Evolutionary conservation across 139 green algal genomes (phyloP), one percentile per base, ranked within the genome.

Genomic region (Monoraphidium neglectum): DNA sequence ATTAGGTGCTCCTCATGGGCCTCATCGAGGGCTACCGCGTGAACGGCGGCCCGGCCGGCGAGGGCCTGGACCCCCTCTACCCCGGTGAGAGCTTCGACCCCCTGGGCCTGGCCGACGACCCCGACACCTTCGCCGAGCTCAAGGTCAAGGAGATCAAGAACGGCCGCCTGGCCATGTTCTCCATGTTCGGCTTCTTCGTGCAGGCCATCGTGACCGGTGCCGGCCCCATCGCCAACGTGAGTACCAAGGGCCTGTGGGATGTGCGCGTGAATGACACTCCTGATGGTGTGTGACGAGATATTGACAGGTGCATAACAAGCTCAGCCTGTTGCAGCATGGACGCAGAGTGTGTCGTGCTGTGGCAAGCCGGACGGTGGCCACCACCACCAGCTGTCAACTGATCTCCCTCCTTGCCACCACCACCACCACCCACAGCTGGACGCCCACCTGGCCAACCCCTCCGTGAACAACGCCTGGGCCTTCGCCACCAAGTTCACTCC

Each of bases 111-210:
- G 94, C 94, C 83, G 94, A 97, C 79, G 93, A 93, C 82, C 88
- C 90, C 56, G 85, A 94, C 69, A 87, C 83, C 74, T 74, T 89
- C 77, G 84, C 83, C 69, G 83, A 91, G 83, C 82, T 93, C 68
- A 94, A 96, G 92, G 89, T 93, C 38, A 97, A 97, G 90, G 92
- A 97, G 88, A 91, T 97, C 83, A 97, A 97, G 92, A 95, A 96
- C 88, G 91, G 92, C 30, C 89, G 92, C 62, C 85, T 77, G n/a
- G 72, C 72, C 57, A 77, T 77, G 72, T 77, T 77, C 72, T 70
- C 59, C 72, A 77, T 77, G 72, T 77, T 77, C 72, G 72, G 72
- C 57, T 77, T 90, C 79, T 91, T 87, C 82, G 78, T 93, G 43
- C 86, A 91, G 86, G 86, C 86, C 79, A 94, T 95, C 64, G 87